Conservation (phyloP, 306 rosid species). For the Prunus dulcis region DNA sequence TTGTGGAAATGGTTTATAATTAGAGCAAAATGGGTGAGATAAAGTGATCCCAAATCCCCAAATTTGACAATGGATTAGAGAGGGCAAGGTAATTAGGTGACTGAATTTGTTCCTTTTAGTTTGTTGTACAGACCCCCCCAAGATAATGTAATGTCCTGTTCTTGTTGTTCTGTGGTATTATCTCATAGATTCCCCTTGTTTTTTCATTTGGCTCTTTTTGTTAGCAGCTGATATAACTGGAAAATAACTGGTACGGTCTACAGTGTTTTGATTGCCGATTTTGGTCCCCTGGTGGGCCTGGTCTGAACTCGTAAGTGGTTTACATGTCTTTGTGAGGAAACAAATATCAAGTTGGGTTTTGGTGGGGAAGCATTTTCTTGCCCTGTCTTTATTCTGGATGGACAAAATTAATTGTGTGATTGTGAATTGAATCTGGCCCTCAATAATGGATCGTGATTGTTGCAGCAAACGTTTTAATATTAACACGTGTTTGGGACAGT, state of each 20-base stretch:
- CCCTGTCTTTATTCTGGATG: neutral
- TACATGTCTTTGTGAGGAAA: constrained; percentile 6
- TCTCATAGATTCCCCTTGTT: constrained; percentile 41
- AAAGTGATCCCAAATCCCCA: constrained; percentile 20
- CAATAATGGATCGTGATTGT: constrained; percentile 20
- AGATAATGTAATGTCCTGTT: constrained; percentile 41
- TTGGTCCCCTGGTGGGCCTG: constrained; percentile 31
- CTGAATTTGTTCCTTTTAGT: constrained; percentile 43
- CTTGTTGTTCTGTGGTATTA: constrained; percentile 33
- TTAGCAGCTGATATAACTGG: constrained; percentile 48
- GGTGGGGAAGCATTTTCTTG: constrained; percentile 20
- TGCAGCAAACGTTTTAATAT: neutral
- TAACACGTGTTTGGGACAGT: neutral
- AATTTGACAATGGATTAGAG: constrained; percentile 33
- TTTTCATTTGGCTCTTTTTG: constrained; percentile 23
- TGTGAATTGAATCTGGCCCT: constrained; percentile 18
- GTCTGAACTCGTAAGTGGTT: constrained; percentile 21
- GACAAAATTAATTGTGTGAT: neutral
- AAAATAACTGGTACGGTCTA: constrained; percentile 37
- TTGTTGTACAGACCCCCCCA: constrained; percentile 60
- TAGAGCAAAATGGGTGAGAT: constrained; percentile 30
- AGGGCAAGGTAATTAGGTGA: constrained; percentile 36
- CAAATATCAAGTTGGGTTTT: constrained; percentile 35
- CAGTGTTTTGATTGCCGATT: constrained; percentile 31
- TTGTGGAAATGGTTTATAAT: constrained; percentile 29